Evolutionary conservation across 75 land plant genomes (phyloP).

Genomic region (Isoetes taiwanensis): DNA sequence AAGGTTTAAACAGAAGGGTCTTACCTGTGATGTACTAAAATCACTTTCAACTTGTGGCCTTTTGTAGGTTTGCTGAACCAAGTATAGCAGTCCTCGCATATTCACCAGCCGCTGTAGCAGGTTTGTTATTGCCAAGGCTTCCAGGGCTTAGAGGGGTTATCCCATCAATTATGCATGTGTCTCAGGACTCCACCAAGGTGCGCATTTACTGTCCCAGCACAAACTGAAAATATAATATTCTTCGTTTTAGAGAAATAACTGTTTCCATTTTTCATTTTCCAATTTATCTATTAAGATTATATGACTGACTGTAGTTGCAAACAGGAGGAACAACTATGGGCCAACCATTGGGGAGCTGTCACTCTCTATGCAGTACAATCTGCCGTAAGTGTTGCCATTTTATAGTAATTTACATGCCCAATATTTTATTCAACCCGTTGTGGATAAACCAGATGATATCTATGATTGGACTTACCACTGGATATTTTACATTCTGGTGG

Average conservation of each 20-base stretch:
- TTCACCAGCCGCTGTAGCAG: constrained; percentile 56
- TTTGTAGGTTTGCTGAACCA: constrained; percentile 72
- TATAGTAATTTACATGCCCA: background rate
- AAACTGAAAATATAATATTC: background rate
- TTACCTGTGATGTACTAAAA: background rate
- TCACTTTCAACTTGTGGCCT: background rate
- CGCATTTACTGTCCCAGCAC: too few relatives aligned
- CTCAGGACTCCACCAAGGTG: background rate
- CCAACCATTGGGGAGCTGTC: constrained; percentile 21
- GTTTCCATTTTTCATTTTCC: background rate
- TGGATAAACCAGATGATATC: background rate
- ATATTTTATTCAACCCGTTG: background rate
- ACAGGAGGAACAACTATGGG: constrained; percentile 18
- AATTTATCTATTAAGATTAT: background rate
- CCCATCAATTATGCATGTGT: background rate
- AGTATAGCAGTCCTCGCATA: constrained; percentile 68
- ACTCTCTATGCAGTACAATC: constrained; percentile 12
- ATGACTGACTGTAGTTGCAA: background rate
- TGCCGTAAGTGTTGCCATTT: constrained; percentile 6
- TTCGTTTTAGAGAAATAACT: background rate
- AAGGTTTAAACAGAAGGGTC: too few relatives aligned
- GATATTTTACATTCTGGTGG: constrained; percentile 20
- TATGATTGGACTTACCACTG: constrained; percentile 12
- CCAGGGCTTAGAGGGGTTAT: constrained; percentile 11
- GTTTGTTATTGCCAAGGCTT: constrained; percentile 56